Base-by-base conservation (phyloP, 371 early-diverging fungal species). In the Funneliformis caledonium region DNA sequence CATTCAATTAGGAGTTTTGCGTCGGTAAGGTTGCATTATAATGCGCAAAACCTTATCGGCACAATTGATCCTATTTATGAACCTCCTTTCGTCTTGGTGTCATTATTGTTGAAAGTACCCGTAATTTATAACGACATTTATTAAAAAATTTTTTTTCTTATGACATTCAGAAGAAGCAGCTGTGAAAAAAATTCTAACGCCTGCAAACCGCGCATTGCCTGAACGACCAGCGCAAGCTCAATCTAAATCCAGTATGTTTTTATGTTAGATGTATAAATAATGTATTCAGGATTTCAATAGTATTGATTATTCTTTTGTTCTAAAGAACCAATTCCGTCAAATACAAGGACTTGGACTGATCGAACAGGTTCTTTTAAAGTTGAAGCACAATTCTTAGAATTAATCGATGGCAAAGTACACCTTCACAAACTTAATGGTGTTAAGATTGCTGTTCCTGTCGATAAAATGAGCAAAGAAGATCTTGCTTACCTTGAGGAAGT, bases 371-470 rank as follows among this genome's bases (percentile, higher is more conserved):
- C 94, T 2, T 97, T 96, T 88, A 95, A 91, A 75, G 97, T 97
- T 2, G 95, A 97, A 62, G 98, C 98, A 5, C 93, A 95, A 81
- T 96, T 93, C 72, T 74, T 97, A 37, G 88, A 89, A 31, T 88
- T 88, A 65, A 88, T 91, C 64, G 92, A 94, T 68, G 95, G 94
- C 77, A 95, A 95, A 82, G 93, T 97, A 43, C 93, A 96, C 42
- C 85, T 98, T 70, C 96, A 96, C 88, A 98, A 98, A 83, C 85
- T 92, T 42, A 98, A 98, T 84, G 97, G 97, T 73, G 96, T 96
- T 82, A 96, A 93, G 81, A 97, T 98, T 83, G 94, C 92, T 72
- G 98, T 98, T 1, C 95, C 97, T 4, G 85, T 96, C 47, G 93
- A 94, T 16, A 97, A 97, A 82, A 93, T 98, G 87, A 91, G 92